phyloP scores from a whole-genome alignment of 345 rosid genomes.

The Eucalyptus curtisii region DNA sequence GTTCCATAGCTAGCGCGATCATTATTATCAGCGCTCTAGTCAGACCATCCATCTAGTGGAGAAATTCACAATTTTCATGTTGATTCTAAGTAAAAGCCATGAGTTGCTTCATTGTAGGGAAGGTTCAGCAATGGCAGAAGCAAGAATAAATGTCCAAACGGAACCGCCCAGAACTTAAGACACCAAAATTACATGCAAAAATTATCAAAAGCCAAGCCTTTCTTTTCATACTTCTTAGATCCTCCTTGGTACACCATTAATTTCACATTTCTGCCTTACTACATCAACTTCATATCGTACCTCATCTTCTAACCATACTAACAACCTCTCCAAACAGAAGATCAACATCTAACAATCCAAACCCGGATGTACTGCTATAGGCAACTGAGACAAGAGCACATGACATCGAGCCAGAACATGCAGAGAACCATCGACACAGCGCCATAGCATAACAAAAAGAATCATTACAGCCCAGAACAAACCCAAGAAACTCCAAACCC shows the following conservation, averaged over 20 bases:
- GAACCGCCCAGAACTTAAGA: neutral
- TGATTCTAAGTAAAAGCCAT: neutral
- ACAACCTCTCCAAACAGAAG: neutral
- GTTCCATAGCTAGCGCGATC: neutral
- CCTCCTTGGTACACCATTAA: neutral
- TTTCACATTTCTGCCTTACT: neutral
- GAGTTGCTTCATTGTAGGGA: neutral
- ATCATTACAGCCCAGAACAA: neutral
- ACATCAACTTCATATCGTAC: neutral
- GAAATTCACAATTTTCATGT: neutral
- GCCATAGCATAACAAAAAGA: neutral
- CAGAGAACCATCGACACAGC: neutral
- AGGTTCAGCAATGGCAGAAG: neutral
- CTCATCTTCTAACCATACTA: neutral
- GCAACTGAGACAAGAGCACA: neutral
- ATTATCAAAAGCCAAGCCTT: neutral
- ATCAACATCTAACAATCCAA: neutral
- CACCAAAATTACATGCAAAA: neutral
- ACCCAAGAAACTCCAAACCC: neutral
- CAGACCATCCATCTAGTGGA: neutral
- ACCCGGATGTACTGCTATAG: neutral
- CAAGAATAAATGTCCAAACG: neutral
- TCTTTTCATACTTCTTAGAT: neutral
- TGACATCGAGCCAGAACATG: neutral
- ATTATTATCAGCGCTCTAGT: neutral